Evolutionary conservation across 2,329 filamentous ascomycete species (phyloP).

Genomic region (Apiospora kogelbergensis): DNA sequence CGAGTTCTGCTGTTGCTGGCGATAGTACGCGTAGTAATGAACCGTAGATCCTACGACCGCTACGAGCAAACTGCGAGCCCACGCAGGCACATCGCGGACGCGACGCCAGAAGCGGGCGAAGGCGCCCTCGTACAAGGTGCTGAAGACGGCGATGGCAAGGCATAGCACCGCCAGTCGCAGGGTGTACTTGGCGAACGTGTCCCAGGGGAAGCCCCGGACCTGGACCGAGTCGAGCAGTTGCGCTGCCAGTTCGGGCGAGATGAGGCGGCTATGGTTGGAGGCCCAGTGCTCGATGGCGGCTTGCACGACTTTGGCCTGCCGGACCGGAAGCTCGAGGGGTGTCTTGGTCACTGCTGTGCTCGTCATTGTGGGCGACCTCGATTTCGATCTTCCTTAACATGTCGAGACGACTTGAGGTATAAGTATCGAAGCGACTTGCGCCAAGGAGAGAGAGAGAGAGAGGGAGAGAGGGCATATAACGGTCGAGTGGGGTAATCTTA

Average conservation of each 20-base stretch:
- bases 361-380: neutral
- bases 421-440: too few relatives aligned
- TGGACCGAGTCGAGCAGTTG: conserved; percentile 15
- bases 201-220: conserved; percentile 16
- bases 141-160: conserved; percentile 13
- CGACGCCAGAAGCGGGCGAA: conserved; percentile 9
- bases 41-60: neutral
- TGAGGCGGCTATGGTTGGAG: conserved; percentile 5
- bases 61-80: conserved; percentile 3
- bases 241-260: conserved; percentile 10
- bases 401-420: neutral
- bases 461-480: too few relatives aligned
- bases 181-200: conserved; percentile 18
- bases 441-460: neutral
- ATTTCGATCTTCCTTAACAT: too few relatives aligned
- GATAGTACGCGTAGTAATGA: neutral
- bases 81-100: conserved; percentile 12
- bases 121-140: conserved; percentile 3
- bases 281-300: conserved; percentile 18
- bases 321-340: neutral
- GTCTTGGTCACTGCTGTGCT: neutral
- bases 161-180: conserved; percentile 16
- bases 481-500: neutral
- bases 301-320: conserved; percentile 16
- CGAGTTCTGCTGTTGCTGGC: neutral